These are phyloP conservation scores for Lentinula sp. DNA, from an alignment of 768 basidiomycete species.

Conservation along the genomic window DNA sequence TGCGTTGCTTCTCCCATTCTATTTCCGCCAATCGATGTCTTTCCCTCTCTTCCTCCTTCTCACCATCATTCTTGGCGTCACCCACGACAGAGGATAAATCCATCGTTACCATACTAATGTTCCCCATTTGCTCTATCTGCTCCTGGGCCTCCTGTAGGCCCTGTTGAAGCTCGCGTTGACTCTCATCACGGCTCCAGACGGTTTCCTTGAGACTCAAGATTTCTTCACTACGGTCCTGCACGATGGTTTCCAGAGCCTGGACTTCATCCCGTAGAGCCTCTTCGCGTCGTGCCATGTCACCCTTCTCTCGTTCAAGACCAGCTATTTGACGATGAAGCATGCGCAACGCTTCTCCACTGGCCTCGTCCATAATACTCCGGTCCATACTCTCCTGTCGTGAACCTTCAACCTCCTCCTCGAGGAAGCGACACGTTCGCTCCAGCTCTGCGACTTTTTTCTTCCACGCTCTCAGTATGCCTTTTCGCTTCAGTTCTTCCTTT, in stretches of 20 bases:
- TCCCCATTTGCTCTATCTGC: slow-evolving; percentile 54
- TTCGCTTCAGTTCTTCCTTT: slow-evolving; percentile 59
- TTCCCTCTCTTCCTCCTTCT: slow-evolving; percentile 35
- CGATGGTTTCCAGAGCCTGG: slow-evolving; percentile 39
- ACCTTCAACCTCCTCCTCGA: slow-evolving; percentile 86
- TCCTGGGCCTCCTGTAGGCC: slow-evolving; percentile 52
- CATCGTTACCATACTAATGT: slow-evolving; percentile 32
- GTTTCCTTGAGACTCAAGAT: slow-evolving; percentile 37
- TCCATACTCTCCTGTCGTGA: slow-evolving; percentile 79
- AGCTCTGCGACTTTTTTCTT: slow-evolving; percentile 75
- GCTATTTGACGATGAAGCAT: slow-evolving; percentile 77
- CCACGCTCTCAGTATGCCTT: slow-evolving; percentile 49
- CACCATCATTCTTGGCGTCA: slow-evolving; percentile 33
- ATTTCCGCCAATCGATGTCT: slow-evolving; percentile 33
- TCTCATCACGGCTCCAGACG: slow-evolving; percentile 43
- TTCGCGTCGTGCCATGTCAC: slow-evolving; percentile 38
- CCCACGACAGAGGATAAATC: slow-evolving; percentile 39
- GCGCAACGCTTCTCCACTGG: slow-evolving; percentile 71
- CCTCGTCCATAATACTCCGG: slow-evolving; percentile 78
- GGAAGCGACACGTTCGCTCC: slow-evolving; percentile 55
- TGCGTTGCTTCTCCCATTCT: slow-evolving; percentile 47
- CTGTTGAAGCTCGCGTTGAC: slow-evolving; percentile 44
- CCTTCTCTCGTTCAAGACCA: slow-evolving; percentile 64
- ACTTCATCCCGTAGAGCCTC: slow-evolving; percentile 38
- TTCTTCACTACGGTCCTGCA: slow-evolving; percentile 39